Percentiles rank a stretch among this genome's conserved stretches.
phyloP scores from a whole-genome alignment of 805 yeast species.

The Scheffersomyces amazonensis region DNA sequence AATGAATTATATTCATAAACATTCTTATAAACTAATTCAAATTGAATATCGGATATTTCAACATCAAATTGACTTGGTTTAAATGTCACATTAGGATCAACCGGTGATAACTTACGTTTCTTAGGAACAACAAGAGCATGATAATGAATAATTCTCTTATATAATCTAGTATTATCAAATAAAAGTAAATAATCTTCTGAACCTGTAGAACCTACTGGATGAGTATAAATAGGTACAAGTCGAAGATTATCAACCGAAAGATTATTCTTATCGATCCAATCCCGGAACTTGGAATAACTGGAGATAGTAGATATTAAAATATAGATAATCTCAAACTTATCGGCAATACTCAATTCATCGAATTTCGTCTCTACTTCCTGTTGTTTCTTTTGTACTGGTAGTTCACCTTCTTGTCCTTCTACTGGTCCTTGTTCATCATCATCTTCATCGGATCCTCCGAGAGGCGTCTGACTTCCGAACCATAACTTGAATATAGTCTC shows the following conservation, averaged over 20 bases:
- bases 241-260: constrained; percentile 22
- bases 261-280: constrained; percentile 41
- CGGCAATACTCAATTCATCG: constrained; percentile 37
- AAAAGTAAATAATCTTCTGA: constrained; percentile 35
- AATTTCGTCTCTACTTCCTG: constrained; percentile 27
- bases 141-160: constrained; percentile 29
- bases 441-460: constrained; percentile 26
- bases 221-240: constrained; percentile 11
- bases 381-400: constrained; percentile 9
- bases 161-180: constrained; percentile 53
- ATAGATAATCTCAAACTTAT: constrained; percentile 50
- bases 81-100: constrained; percentile 26
- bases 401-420: constrained; percentile 9
- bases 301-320: constrained; percentile 43
- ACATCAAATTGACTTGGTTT: constrained; percentile 30
- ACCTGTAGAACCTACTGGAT: constrained; percentile 5
- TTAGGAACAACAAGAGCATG: constrained; percentile 31
- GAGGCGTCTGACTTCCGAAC: constrained; percentile 32
- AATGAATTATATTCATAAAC: constrained; percentile 26
- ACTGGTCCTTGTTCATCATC: constrained; percentile 16
- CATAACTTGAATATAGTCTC: constrained; percentile 31
- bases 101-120: constrained; percentile 31
- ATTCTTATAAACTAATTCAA: constrained; percentile 28
- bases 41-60: constrained; percentile 15
- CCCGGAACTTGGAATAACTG: constrained; percentile 43